Evolutionary conservation across 2,329 filamentous ascomycete species (phyloP).

Genomic region (Talaromyces sp.): DNA sequence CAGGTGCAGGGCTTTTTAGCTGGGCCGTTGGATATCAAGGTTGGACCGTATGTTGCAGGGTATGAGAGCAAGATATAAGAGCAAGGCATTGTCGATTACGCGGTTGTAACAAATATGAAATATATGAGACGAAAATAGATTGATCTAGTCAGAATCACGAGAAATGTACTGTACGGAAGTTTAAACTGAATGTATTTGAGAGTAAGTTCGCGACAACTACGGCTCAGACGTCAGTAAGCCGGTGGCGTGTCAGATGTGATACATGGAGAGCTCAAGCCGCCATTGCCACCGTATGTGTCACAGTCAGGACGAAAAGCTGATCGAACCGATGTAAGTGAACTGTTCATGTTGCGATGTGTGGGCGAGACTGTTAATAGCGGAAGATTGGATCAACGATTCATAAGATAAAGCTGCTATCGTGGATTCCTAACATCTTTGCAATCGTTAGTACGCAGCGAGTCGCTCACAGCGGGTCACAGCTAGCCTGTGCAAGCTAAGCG

Average conservation of each 20-base stretch:
- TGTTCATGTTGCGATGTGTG: no score
- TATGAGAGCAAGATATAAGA: neutral
- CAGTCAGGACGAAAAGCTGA: neutral
- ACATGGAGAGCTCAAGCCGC: neutral
- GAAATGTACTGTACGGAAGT: neutral
- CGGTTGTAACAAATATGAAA: neutral
- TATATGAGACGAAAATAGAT: neutral
- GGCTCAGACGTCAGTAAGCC: neutral
- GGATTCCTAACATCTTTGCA: no score
- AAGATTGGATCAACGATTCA: no score
- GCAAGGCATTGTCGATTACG: no score
- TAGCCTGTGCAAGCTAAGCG: neutral
- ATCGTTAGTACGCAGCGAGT: neutral
- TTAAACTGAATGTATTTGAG: neutral
- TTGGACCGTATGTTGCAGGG: neutral
- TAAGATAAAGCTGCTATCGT: no score
- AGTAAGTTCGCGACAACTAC: neutral
- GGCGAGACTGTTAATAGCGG: no score
- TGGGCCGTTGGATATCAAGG: slow-evolving; percentile 1
- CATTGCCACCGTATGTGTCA: neutral
- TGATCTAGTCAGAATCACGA: neutral
- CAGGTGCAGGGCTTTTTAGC: neutral
- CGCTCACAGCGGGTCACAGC: neutral
- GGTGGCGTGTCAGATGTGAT: neutral
- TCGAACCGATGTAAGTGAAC: neutral